Evolutionary conservation across 2,329 filamentous ascomycete species (phyloP).

Genomic region (Cladosporium velox): DNA sequence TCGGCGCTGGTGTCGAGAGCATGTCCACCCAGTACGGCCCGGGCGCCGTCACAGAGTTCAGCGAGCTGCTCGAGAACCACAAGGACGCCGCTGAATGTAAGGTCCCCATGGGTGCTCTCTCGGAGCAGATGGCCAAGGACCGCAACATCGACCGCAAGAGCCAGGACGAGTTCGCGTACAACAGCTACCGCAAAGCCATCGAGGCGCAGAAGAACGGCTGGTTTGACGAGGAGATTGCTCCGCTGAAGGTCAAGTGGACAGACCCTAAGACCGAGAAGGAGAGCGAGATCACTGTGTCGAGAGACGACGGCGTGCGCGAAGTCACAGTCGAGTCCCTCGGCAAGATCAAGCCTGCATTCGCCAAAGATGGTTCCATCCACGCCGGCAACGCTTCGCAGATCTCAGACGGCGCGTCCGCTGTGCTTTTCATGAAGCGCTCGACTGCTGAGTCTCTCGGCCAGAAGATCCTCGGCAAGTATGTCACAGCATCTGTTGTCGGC

Average conservation of each 20-base stretch:
- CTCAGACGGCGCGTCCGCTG: constrained; percentile 91
- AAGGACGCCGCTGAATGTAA: constrained; percentile 91
- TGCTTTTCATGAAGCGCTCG: constrained; percentile 91
- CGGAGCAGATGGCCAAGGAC: constrained; percentile 92
- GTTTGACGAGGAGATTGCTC: constrained; percentile 88
- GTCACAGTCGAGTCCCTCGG: constrained; percentile 85
- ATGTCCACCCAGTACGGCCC: constrained; percentile 94
- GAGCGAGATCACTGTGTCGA: constrained; percentile 77
- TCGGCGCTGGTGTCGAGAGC: constrained; percentile 94
- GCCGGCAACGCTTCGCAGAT: constrained; percentile 96
- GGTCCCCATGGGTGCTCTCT: constrained; percentile 92
- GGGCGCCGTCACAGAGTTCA: constrained; percentile 87
- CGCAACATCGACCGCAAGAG: constrained; percentile 67
- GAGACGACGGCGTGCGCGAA: constrained; percentile 83
- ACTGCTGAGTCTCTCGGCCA: constrained; percentile 88
- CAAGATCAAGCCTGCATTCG: constrained; percentile 89
- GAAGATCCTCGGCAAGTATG: constrained; percentile 88
- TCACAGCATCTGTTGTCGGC: constrained; percentile 80
- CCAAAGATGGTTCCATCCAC: constrained; percentile 90
- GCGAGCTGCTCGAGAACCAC: constrained; percentile 79
- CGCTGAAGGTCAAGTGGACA: constrained; percentile 81
- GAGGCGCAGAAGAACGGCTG: constrained; percentile 85
- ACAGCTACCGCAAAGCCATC: constrained; percentile 85
- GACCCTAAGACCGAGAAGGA: constrained; percentile 89
- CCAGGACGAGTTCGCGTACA: constrained; percentile 94